phyloP scores from a whole-genome alignment of 140 eudicot species.

The Cichorium intybus region DNA sequence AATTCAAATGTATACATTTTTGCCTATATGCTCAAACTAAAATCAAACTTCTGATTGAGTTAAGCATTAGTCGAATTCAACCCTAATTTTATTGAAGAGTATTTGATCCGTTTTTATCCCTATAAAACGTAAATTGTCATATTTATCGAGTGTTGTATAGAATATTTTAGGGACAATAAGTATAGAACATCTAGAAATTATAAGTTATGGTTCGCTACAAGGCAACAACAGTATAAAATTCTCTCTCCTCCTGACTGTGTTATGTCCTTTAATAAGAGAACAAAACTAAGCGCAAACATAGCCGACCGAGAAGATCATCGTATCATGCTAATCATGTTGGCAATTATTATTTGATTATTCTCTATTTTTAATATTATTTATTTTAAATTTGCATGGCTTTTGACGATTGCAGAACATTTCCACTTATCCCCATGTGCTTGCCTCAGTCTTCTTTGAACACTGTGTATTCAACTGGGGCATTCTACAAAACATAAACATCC shows the following conservation, averaged over 20 bases:
- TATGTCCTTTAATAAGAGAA: constrained; percentile 26
- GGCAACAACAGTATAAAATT: constrained; percentile 19
- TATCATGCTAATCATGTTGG: constrained; percentile 31
- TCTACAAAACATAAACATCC: constrained; percentile 13
- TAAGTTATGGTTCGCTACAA: constrained; percentile 24
- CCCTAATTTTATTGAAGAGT: too few species aligned
- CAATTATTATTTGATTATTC: constrained; percentile 18
- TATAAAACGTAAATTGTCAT: not conserved
- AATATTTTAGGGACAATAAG: constrained; percentile 5
- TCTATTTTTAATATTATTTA: not conserved
- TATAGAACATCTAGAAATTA: constrained; percentile 18
- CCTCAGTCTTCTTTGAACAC: constrained; percentile 12
- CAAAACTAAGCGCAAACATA: constrained; percentile 32
- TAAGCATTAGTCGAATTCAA: too few species aligned
- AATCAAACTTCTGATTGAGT: too few species aligned
- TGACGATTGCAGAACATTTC: constrained; percentile 27
- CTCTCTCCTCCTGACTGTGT: constrained; percentile 21
- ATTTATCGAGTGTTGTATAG: not conserved
- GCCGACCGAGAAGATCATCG: constrained; percentile 37
- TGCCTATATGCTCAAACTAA: too few species aligned
- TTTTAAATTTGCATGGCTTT: constrained; percentile 24
- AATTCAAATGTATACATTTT: too few species aligned
- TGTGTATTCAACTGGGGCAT: not conserved
- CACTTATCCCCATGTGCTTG: constrained; percentile 39
- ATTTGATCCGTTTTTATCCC: not conserved